A percentile compares a stretch with the other conserved stretches of the same genome.
Conservation (phyloP, 1,284 basidiomycete genomes). For the Melanopsichium pennsylvanicum region DNA sequence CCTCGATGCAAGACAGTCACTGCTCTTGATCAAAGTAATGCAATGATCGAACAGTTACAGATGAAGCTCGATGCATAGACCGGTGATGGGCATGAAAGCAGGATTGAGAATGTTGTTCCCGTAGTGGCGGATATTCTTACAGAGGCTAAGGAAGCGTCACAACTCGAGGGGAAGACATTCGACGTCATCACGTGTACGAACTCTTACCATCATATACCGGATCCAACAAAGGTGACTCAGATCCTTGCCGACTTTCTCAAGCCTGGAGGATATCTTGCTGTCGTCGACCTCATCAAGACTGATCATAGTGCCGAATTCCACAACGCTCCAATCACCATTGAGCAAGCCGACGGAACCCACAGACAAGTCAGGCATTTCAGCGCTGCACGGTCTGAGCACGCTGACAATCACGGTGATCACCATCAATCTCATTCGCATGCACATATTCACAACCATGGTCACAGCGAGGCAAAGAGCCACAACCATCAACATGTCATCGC, state of each 20-base stretch:
- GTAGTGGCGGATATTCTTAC: conserved; percentile 20
- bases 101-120: conserved; percentile 17
- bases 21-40: conserved; percentile 35
- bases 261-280: conserved; percentile 33
- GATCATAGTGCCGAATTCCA: conserved; percentile 21
- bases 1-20: conserved; percentile 27
- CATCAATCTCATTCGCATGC: conserved; percentile 1
- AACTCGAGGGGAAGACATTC: conserved; percentile 15
- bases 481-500: conserved; percentile 38
- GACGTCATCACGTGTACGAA: conserved; percentile 48
- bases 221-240: conserved; percentile 26
- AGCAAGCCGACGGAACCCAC: conserved; percentile 19
- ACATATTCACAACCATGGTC: conserved; percentile 9
- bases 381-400: conserved; percentile 1
- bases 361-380: conserved; percentile 19
- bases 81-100: not conserved
- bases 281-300: conserved; percentile 37
- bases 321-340: conserved; percentile 4
- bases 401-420: conserved; percentile 2
- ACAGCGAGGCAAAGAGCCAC: conserved; percentile 8
- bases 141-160: not conserved
- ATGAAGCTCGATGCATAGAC: conserved; percentile 27
- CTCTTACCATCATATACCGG: conserved; percentile 42
- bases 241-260: conserved; percentile 26
- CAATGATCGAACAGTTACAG: conserved; percentile 35